phyloP scores from a whole-genome alignment of 1,284 basidiomycete genomes.

The Ganoderma lucidum region DNA sequence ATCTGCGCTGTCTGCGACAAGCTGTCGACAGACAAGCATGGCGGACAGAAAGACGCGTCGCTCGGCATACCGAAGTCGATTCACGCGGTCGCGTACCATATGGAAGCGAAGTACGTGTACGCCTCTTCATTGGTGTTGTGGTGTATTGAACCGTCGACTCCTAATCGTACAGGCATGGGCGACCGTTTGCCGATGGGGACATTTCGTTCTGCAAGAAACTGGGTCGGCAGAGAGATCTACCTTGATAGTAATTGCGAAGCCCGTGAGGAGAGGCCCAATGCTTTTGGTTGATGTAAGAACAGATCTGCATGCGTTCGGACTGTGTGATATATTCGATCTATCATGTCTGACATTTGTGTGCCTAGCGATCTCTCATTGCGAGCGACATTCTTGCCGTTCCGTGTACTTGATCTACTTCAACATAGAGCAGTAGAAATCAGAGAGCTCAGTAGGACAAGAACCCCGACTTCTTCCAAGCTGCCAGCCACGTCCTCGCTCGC shows the following conservation, averaged over 20 bases:
- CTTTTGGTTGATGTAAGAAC: too few relatives aligned
- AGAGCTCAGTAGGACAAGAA: conserved; percentile 13
- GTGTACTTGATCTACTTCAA: too few relatives aligned
- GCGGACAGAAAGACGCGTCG: neutral
- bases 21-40: neutral
- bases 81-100: neutral
- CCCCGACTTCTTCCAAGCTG: conserved; percentile 26
- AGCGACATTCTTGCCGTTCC: too few relatives aligned
- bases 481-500: conserved; percentile 24
- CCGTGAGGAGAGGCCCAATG: too few relatives aligned
- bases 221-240: too few relatives aligned
- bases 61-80: neutral
- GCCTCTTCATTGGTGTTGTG: too few relatives aligned
- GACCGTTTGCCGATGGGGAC: neutral
- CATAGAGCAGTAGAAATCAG: too few relatives aligned
- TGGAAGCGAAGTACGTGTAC: neutral
- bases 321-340: too few relatives aligned
- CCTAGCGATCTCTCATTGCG: too few relatives aligned
- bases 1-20: neutral
- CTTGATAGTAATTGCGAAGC: too few relatives aligned
- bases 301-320: too few relatives aligned
- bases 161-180: neutral
- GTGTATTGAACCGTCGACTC: neutral
- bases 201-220: neutral
- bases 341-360: too few relatives aligned